phyloP scores from a whole-genome alignment of 2,329 filamentous ascomycete species.

The Monosporascus sp. region DNA sequence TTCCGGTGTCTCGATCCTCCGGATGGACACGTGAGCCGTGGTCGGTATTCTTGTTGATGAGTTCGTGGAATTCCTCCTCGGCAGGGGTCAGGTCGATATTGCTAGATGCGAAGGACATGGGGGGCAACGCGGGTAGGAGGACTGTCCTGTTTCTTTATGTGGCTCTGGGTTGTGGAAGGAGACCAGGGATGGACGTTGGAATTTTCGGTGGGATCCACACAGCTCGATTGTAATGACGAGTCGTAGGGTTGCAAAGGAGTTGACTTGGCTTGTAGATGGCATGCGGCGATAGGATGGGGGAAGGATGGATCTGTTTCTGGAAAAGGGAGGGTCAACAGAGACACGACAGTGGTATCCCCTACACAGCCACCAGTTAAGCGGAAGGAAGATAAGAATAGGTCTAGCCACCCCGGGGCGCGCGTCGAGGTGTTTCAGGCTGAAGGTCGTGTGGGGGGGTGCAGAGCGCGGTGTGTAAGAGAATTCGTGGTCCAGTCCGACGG shows the following conservation, averaged over 20 bases:
- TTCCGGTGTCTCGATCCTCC: conserved; percentile 50
- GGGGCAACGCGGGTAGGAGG: conserved; percentile 17
- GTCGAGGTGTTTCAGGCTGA: conserved; percentile 34
- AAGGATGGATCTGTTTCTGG: no score
- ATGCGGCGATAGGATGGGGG: not conserved
- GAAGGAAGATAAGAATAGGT: not conserved
- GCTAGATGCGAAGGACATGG: conserved; percentile 39
- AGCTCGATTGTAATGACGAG: not conserved
- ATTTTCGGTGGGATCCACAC: not conserved
- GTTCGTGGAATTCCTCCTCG: conserved; percentile 61
- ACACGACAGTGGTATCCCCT: not conserved
- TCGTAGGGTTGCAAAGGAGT: not conserved
- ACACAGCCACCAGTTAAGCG: not conserved
- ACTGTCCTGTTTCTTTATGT: conserved; percentile 14
- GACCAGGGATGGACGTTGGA: not conserved
- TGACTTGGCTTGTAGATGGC: not conserved
- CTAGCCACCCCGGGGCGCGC: conserved; percentile 19
- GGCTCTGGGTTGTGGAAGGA: conserved; percentile 5
- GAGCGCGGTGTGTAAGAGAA: conserved; percentile 15
- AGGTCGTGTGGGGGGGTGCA: conserved; percentile 4
- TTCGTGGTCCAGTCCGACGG: conserved; percentile 9
- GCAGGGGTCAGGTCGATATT: conserved; percentile 45
- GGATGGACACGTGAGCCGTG: conserved; percentile 44
- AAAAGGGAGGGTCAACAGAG: no score
- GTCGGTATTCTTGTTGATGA: conserved; percentile 52